Conservation (phyloP, 495 filamentous ascomycete genomes). For the Penicillium chermesinum region DNA sequence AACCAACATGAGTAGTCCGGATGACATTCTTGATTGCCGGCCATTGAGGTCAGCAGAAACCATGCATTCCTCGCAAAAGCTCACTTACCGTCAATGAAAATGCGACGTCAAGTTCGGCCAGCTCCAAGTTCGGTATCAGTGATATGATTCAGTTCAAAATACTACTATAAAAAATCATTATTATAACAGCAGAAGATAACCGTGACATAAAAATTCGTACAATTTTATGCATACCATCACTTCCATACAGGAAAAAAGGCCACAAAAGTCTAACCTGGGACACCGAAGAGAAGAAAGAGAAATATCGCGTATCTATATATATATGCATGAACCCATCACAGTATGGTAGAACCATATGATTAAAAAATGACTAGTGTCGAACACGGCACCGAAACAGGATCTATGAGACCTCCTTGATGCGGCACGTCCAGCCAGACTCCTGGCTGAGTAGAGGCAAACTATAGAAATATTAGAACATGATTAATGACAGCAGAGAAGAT, state of each 20-base stretch:
- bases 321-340: slow-evolving; percentile 32
- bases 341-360: slow-evolving; percentile 20
- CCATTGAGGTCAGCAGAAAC: slow-evolving; percentile 33
- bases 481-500: background rate
- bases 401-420: slow-evolving; percentile 57
- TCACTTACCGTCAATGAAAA: no score
- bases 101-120: no score
- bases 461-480: slow-evolving; percentile 27
- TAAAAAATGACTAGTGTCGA: slow-evolving; percentile 24
- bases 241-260: slow-evolving; percentile 6
- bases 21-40: slow-evolving; percentile 49
- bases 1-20: slow-evolving; percentile 35
- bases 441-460: slow-evolving; percentile 71
- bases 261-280: slow-evolving; percentile 3
- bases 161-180: no score
- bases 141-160: no score
- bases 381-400: slow-evolving; percentile 14
- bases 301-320: slow-evolving; percentile 25
- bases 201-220: slow-evolving; percentile 5
- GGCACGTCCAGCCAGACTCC: slow-evolving; percentile 72
- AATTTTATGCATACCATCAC: slow-evolving; percentile 5
- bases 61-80: no score
- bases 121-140: no score
- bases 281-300: slow-evolving; percentile 6
- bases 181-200: background rate